A percentile compares a stretch with the other conserved stretches of the same genome.
These are phyloP conservation scores for Aotearoamyces nothofagi DNA, from an alignment of 2,329 filamentous ascomycete species.

Conservation along the genomic window DNA sequence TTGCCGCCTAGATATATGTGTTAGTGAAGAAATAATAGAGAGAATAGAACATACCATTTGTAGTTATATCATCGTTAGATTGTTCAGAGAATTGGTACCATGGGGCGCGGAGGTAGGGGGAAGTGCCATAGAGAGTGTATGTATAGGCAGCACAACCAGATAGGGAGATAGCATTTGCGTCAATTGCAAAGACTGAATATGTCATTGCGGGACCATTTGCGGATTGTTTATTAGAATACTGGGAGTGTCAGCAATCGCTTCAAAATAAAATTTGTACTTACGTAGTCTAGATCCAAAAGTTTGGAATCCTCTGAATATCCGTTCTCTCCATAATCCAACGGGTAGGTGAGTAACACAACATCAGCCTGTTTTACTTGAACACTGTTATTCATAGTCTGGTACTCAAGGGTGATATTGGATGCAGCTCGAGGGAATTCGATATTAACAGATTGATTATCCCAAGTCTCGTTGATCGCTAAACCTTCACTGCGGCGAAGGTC, in stretches of 20 bases:
- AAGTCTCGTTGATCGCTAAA: conserved; percentile 34
- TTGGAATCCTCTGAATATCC: conserved; percentile 33
- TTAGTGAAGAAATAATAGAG: conserved; percentile 7
- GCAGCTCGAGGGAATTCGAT: conserved; percentile 37
- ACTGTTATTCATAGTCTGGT: conserved; percentile 49
- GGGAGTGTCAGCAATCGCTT: conserved; percentile 6
- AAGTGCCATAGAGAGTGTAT: conserved; percentile 46
- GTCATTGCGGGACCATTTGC: conserved; percentile 58
- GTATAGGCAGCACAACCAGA: conserved; percentile 56
- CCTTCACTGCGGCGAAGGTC: conserved; percentile 10
- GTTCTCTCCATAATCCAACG: conserved; percentile 42
- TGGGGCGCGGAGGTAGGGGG: conserved; percentile 49
- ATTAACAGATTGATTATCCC: conserved; percentile 37
- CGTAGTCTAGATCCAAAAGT: conserved; percentile 42
- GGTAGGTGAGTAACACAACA: conserved; percentile 50
- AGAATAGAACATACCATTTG: conserved; percentile 34
- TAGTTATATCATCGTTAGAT: conserved; percentile 39
- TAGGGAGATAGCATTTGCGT: conserved; percentile 47
- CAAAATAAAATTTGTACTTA: conserved; percentile 14
- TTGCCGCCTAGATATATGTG: conserved; percentile 26
- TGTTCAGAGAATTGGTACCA: conserved; percentile 63
- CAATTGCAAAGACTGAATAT: conserved; percentile 53
- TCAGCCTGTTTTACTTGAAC: conserved; percentile 57
- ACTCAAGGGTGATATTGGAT: conserved; percentile 48
- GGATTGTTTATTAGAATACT: conserved; percentile 54